phyloP scores from a whole-genome alignment of 441 rosid genomes.

The Erodium chrysanthum region DNA sequence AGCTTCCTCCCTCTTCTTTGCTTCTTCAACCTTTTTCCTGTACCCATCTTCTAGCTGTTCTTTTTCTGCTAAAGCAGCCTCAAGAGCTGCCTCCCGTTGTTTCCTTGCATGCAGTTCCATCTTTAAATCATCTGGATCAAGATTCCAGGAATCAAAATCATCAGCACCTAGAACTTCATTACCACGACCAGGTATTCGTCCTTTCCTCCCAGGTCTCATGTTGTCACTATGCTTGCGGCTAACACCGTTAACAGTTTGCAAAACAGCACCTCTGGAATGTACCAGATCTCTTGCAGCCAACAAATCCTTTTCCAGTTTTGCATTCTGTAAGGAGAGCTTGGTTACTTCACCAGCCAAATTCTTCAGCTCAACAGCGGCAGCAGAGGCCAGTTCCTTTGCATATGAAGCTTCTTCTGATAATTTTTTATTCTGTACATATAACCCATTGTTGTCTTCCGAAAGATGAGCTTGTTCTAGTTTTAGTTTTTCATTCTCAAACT shows the following conservation, averaged over 20 bases:
- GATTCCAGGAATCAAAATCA: conserved; percentile 71
- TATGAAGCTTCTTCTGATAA: conserved; percentile 92
- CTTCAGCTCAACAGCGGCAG: conserved; percentile 96
- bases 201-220: conserved; percentile 58
- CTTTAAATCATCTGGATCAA: conserved; percentile 65
- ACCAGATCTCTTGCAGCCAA: conserved; percentile 54
- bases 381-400: conserved; percentile 93
- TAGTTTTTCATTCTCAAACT: conserved; percentile 67
- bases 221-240: conserved; percentile 50
- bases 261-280: conserved; percentile 40
- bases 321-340: conserved; percentile 71
- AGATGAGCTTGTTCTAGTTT: conserved; percentile 66
- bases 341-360: conserved; percentile 94
- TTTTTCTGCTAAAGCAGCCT: conserved; percentile 75
- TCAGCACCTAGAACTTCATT: conserved; percentile 41
- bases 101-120: conserved; percentile 85
- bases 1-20: conserved; percentile 76
- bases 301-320: conserved; percentile 75
- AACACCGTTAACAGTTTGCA: conserved; percentile 39
- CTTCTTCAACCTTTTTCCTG: conserved; percentile 68
- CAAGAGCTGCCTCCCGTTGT: conserved; percentile 76
- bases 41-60: conserved; percentile 66
- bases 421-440: conserved; percentile 69
- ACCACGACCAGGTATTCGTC: conserved; percentile 54
- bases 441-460: conserved; percentile 79